Conservation (phyloP, 257 asterid species). For the Petunia secreta region DNA sequence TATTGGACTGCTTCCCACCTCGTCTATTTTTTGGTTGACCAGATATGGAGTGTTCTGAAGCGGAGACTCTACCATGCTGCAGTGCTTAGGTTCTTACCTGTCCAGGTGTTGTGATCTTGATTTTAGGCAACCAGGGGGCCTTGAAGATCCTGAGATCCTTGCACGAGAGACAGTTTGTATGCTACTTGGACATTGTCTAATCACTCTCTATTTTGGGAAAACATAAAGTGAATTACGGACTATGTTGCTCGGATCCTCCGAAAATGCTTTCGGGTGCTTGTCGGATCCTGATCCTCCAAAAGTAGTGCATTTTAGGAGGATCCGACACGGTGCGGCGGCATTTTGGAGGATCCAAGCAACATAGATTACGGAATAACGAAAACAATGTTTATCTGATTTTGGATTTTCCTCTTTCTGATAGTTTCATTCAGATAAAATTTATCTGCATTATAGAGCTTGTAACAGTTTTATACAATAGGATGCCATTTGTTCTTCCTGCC, state of each 20-base stretch:
- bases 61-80: slow-evolving; percentile 78
- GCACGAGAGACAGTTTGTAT: slow-evolving; percentile 99
- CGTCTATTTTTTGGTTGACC: slow-evolving; percentile 28
- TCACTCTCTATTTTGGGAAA: slow-evolving; percentile 1
- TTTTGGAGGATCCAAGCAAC: too few relatives aligned
- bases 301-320: too few relatives aligned
- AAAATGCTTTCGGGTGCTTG: background rate
- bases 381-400: background rate
- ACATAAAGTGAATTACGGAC: background rate
- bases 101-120: slow-evolving; percentile 91
- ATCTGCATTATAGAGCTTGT: background rate
- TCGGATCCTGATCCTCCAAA: background rate
- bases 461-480: background rate
- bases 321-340: too few relatives aligned
- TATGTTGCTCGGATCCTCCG: background rate
- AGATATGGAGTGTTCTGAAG: slow-evolving; percentile 88
- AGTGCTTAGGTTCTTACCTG: slow-evolving; percentile 86
- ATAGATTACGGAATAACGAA: background rate
- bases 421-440: background rate
- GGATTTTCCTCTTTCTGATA: background rate
- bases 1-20: background rate
- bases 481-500: background rate
- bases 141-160: slow-evolving; percentile 95
- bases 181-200: slow-evolving; percentile 37
- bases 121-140: slow-evolving; percentile 74